Conservation (phyloP, 129 eudicot genomes). For the Saposhnikovia divaricata region DNA sequence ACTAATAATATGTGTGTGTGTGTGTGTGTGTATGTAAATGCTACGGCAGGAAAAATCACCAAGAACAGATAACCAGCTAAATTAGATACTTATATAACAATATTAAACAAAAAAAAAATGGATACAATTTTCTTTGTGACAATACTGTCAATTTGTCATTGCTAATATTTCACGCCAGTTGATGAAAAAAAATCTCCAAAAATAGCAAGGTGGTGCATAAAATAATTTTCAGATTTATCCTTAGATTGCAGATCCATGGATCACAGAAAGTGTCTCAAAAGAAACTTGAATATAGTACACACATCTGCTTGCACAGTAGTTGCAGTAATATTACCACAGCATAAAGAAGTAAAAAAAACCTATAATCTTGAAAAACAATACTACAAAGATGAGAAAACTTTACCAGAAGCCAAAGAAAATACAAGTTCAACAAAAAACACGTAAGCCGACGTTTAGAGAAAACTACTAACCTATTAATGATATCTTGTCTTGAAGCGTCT, state of each 20-base stretch:
- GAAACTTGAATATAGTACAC: neutral
- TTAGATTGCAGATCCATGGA: neutral
- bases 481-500: constrained; percentile 41
- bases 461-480: constrained; percentile 49
- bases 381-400: neutral
- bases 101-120: neutral
- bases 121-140: neutral
- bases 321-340: neutral
- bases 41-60: neutral
- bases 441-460: neutral
- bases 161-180: neutral
- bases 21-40: too few species aligned
- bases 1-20: too few species aligned
- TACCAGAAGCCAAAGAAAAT: neutral
- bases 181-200: neutral
- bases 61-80: neutral
- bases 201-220: neutral
- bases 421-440: neutral
- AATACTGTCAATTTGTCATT: neutral
- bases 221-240: neutral
- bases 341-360: neutral
- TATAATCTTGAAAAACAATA: neutral
- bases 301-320: neutral
- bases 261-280: neutral
- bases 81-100: neutral